Evolutionary conservation across 257 asterid genomes (phyloP).

Genomic region (Solanum stenotomum): DNA sequence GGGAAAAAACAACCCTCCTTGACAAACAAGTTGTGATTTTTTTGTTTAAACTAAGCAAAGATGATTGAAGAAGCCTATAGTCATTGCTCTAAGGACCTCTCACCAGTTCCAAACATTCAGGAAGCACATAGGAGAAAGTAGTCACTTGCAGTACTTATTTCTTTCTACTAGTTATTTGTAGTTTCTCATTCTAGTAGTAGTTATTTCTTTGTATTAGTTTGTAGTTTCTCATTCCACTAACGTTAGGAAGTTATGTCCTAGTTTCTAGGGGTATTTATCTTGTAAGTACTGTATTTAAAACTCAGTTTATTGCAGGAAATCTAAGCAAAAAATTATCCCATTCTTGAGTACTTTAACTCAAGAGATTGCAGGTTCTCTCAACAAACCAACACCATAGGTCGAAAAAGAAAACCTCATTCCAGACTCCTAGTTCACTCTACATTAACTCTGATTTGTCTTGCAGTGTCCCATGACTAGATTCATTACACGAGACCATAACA

Average conservation of each 20-base stretch:
- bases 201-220: not conserved
- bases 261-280: not conserved
- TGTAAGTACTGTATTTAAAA: not conserved
- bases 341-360: not conserved
- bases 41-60: not conserved
- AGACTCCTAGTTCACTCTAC: not conserved
- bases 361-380: not conserved
- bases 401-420: not conserved
- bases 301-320: not conserved
- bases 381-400: not conserved
- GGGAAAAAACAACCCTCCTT: not conserved
- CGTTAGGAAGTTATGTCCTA: too few relatives aligned
- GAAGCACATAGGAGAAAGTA: not conserved
- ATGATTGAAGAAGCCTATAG: not conserved
- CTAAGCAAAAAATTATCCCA: not conserved
- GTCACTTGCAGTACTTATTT: not conserved
- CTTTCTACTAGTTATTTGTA: not conserved
- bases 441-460: not conserved
- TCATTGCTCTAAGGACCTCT: not conserved
- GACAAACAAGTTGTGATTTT: not conserved
- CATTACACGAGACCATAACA: not conserved
- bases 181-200: not conserved
- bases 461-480: not conserved
- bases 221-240: too few relatives aligned
- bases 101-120: not conserved